These are phyloP conservation scores for Narthecium ossifragum DNA, from an alignment of 106 monocot genomes.

Conservation along the genomic window DNA sequence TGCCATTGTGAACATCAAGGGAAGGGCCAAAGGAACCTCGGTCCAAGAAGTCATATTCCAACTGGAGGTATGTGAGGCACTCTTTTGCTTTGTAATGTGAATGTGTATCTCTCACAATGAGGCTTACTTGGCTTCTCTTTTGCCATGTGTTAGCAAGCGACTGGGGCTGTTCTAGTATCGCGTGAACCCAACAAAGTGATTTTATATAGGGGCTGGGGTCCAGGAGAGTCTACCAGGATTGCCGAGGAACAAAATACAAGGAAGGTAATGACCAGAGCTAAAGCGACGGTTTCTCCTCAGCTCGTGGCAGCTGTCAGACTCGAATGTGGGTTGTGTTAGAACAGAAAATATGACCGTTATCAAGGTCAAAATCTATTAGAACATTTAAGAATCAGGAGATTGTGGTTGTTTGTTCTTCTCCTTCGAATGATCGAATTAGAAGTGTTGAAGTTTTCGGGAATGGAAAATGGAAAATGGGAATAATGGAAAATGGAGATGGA, in stretches of 20 bases:
- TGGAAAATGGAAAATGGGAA: no score
- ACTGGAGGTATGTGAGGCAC: slow-evolving; percentile 51
- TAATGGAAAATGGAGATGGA: no score
- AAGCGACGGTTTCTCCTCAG: slow-evolving; percentile 30
- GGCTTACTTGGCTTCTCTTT: not conserved
- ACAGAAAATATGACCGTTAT: no score
- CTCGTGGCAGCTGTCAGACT: slow-evolving; percentile 62
- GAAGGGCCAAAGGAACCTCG: slow-evolving; percentile 75
- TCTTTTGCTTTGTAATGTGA: not conserved
- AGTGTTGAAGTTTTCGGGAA: no score
- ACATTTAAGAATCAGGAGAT: no score
- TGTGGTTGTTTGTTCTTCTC: no score
- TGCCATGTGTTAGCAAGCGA: slow-evolving; percentile 75
- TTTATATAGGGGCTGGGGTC: slow-evolving; percentile 78
- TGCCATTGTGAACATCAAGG: slow-evolving; percentile 92
- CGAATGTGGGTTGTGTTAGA: slow-evolving; percentile 76
- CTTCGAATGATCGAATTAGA: no score
- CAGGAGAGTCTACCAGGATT: slow-evolving; percentile 16
- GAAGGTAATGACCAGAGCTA: not conserved
- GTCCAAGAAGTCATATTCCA: slow-evolving; percentile 72
- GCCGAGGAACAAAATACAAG: slow-evolving; percentile 4
- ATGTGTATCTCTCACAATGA: not conserved
- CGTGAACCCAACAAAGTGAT: slow-evolving; percentile 92
- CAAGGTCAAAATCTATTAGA: no score
- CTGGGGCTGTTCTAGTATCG: slow-evolving; percentile 78